Conservation (phyloP, 768 basidiomycete species). For the Cubamyces lactineus region DNA sequence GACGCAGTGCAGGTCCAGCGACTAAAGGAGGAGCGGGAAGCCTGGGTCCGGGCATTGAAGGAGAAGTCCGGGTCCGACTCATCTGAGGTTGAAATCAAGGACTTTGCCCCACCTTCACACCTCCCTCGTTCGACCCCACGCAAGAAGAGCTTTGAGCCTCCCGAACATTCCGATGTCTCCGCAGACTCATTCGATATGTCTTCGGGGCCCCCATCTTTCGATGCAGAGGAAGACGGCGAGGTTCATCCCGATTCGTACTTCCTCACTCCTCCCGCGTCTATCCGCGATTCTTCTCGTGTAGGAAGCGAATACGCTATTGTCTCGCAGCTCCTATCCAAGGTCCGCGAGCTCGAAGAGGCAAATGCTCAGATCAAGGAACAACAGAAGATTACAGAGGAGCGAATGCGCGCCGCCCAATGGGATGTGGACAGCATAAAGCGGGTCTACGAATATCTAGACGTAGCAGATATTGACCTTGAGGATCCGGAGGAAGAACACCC, state of each 20-base stretch:
- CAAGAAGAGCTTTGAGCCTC: constrained; percentile 9
- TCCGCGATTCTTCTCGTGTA: constrained; percentile 34
- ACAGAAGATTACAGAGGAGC: constrained; percentile 61
- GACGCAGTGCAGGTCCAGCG: constrained; percentile 31
- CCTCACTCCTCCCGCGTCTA: constrained; percentile 9
- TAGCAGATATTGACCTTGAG: constrained; percentile 54
- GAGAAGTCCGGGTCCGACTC: constrained; percentile 23
- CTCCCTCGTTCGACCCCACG: constrained; percentile 17
- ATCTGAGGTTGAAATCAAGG: constrained; percentile 22
- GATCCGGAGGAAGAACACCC: constrained; percentile 42
- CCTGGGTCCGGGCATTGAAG: constrained; percentile 55
- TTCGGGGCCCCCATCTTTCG: too few species aligned
- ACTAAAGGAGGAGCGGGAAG: constrained; percentile 50
- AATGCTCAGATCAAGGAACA: constrained; percentile 68
- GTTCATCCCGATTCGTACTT: constrained; percentile 22
- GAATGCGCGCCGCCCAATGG: constrained; percentile 68
- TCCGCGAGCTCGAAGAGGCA: constrained; percentile 75
- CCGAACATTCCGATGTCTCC: neutral
- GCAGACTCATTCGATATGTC: constrained; percentile 1
- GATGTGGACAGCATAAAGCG: constrained; percentile 72
- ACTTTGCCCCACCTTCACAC: constrained; percentile 33
- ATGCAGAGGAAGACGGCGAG: constrained; percentile 19
- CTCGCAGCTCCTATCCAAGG: constrained; percentile 72
- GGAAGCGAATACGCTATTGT: constrained; percentile 51
- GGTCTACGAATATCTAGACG: constrained; percentile 69